Percentiles rank a stretch among this genome's conserved stretches.
Evolutionary conservation across 306 rosid genomes (phyloP).

Genomic region (Rubus idaeus): DNA sequence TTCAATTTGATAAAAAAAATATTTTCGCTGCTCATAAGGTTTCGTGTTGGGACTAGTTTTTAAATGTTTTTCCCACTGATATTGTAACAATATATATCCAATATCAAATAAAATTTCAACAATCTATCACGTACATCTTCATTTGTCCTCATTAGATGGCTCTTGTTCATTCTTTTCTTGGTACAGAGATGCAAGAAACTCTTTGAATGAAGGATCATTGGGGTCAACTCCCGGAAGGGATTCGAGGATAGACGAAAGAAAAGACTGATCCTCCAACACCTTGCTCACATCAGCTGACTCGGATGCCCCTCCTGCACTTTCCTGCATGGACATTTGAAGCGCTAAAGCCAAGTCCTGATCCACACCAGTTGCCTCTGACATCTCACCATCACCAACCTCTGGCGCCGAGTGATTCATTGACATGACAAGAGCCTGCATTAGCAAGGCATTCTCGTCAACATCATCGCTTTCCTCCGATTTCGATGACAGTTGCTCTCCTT

Average conservation of each 20-base stretch:
- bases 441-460: slow-evolving; percentile 15
- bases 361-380: slow-evolving; percentile 27
- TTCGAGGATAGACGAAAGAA: slow-evolving; percentile 37
- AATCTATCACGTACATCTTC: not conserved
- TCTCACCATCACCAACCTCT: slow-evolving; percentile 32
- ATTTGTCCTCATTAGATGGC: slow-evolving; percentile 30
- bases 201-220: slow-evolving; percentile 42
- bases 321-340: slow-evolving; percentile 45
- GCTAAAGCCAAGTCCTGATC: slow-evolving; percentile 42
- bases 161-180: slow-evolving; percentile 33
- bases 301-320: slow-evolving; percentile 6
- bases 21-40: too few species aligned
- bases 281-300: slow-evolving; percentile 28
- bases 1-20: too few species aligned
- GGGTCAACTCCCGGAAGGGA: slow-evolving; percentile 49
- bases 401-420: slow-evolving; percentile 25
- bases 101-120: too few species aligned
- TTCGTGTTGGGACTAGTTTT: too few species aligned
- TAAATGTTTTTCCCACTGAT: too few species aligned
- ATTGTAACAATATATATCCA: too few species aligned
- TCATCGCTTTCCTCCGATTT: slow-evolving; percentile 29
- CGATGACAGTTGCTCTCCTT: slow-evolving; percentile 24
- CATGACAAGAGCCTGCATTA: slow-evolving; percentile 31
- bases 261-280: slow-evolving; percentile 37
- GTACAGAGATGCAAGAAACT: slow-evolving; percentile 33